Evolutionary conservation across 331 rosid genomes (phyloP).

Genomic region (Quercus tomentella): DNA sequence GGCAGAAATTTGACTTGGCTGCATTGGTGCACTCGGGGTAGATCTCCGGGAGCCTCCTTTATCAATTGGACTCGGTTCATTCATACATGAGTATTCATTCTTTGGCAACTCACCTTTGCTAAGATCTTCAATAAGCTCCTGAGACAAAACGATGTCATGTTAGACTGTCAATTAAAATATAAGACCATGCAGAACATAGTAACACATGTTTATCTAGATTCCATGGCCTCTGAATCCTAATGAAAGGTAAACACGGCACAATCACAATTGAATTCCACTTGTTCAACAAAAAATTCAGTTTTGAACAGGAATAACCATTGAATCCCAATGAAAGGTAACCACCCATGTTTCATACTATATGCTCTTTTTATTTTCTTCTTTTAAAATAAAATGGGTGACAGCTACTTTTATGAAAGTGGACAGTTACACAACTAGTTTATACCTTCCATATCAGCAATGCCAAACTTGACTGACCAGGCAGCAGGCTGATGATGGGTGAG

Average conservation of each 20-base stretch:
- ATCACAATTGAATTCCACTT: not conserved
- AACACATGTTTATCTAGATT: not conserved
- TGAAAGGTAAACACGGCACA: not conserved
- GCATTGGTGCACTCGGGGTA: constrained; percentile 24
- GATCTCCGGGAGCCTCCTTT: constrained; percentile 22
- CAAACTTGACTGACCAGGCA: not conserved
- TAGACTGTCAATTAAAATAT: constrained; percentile 5
- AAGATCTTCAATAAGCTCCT: constrained; percentile 81
- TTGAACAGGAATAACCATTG: not conserved
- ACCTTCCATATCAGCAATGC: not conserved
- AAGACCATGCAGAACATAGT: not conserved
- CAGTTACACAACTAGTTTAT: not conserved
- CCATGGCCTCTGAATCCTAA: too few species aligned
- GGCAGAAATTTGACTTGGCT: constrained; percentile 37
- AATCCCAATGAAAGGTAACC: not conserved
- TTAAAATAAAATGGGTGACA: not conserved
- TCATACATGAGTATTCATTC: constrained; percentile 68
- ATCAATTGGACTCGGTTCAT: constrained; percentile 32
- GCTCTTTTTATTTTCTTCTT: not conserved
- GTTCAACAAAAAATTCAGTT: not conserved
- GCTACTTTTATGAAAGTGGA: not conserved
- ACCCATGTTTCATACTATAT: not conserved
- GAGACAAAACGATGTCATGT: constrained; percentile 2
- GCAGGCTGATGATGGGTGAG: not conserved
- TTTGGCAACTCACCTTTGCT: constrained; percentile 62